phyloP scores from a whole-genome alignment of 2,329 filamentous ascomycete genomes.

The Waltergamsia citrina region DNA sequence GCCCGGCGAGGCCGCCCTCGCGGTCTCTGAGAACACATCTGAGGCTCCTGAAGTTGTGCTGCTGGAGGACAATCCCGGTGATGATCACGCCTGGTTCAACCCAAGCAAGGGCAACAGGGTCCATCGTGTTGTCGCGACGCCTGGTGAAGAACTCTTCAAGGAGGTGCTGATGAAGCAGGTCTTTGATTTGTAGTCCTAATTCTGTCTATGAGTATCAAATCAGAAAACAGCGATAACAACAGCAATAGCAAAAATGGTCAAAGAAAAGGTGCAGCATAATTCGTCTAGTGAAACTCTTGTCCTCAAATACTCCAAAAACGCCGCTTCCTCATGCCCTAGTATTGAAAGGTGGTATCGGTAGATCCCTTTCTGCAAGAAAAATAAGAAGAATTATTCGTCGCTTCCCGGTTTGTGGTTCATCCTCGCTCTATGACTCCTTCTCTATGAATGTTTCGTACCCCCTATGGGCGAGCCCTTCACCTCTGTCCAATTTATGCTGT shows the following conservation, averaged over 20 bases:
- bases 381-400: not conserved
- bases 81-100: constrained; percentile 70
- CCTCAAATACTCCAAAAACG: constrained; percentile 1
- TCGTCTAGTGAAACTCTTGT: not conserved
- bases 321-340: not conserved
- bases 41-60: constrained; percentile 27
- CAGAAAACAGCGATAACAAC: too few species aligned
- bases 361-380: not conserved
- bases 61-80: constrained; percentile 51
- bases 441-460: constrained; percentile 64
- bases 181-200: constrained; percentile 1
- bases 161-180: constrained; percentile 49
- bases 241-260: too few species aligned
- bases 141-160: constrained; percentile 59
- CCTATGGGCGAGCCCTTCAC: constrained; percentile 80
- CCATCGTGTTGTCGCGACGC: constrained; percentile 60
- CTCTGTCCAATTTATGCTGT: constrained; percentile 84
- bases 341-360: not conserved
- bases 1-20: constrained; percentile 30
- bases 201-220: not conserved
- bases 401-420: not conserved
- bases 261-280: too few species aligned
- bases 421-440: not conserved
- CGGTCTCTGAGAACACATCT: constrained; percentile 28
- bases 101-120: constrained; percentile 68